These are phyloP conservation scores for Ligustrum vulgare DNA, from an alignment of 257 asterid genomes.

Conservation along the genomic window DNA sequence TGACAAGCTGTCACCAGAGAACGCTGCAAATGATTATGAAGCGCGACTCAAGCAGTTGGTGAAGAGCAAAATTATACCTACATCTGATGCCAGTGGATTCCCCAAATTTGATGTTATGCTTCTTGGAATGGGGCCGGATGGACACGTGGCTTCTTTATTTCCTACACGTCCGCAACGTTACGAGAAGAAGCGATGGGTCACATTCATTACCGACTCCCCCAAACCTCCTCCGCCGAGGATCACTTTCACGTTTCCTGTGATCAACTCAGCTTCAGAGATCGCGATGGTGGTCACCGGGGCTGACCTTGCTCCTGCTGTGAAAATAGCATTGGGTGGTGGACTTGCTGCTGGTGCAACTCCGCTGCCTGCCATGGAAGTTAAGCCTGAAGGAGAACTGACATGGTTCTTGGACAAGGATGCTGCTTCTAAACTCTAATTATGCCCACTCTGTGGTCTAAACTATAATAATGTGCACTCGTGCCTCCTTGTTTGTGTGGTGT, in stretches of 20 bases:
- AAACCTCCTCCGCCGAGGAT: conserved; percentile 80
- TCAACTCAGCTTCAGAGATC: conserved; percentile 61
- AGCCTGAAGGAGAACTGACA: conserved; percentile 33
- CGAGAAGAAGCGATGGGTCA: conserved; percentile 65
- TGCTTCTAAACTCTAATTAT: conserved; percentile 26
- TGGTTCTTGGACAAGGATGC: conserved; percentile 46
- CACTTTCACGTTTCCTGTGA: conserved; percentile 71
- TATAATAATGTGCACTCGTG: neutral
- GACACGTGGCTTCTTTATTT: conserved; percentile 71
- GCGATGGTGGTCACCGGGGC: conserved; percentile 64
- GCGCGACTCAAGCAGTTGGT: conserved; percentile 32
- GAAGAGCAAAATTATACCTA: conserved; percentile 22
- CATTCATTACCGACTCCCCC: conserved; percentile 69
- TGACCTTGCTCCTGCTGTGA: conserved; percentile 45
- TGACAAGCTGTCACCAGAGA: conserved; percentile 32
- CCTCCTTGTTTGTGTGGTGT: neutral
- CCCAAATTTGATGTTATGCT: conserved; percentile 74
- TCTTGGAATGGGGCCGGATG: conserved; percentile 80
- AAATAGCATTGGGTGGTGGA: conserved; percentile 20
- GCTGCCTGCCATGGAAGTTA: conserved; percentile 35
- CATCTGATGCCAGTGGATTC: conserved; percentile 26
- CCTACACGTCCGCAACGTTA: conserved; percentile 48
- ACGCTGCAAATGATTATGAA: conserved; percentile 39
- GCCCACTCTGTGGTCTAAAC: neutral
- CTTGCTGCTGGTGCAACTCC: neutral